These are phyloP conservation scores for Colletotrichum liaoningense DNA, from an alignment of 2,329 filamentous ascomycete species.

Conservation along the genomic window DNA sequence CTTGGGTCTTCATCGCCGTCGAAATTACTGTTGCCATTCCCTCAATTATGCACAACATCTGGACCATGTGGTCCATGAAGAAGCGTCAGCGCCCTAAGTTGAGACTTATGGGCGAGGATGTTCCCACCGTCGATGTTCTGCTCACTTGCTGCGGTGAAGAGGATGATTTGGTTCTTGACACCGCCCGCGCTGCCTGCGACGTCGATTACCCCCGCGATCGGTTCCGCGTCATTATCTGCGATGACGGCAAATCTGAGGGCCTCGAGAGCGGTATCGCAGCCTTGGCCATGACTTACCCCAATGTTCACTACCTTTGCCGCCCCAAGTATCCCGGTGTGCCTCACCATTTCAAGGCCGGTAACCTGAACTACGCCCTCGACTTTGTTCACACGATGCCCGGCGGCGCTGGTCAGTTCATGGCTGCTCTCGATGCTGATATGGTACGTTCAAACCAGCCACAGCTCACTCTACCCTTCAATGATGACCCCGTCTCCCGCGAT, in stretches of 20 bases:
- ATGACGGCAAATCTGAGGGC: conserved; percentile 61
- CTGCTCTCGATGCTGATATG: conserved; percentile 76
- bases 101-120: conserved; percentile 57
- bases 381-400: conserved; percentile 62
- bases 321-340: conserved; percentile 59
- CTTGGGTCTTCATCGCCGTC: conserved; percentile 68
- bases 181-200: conserved; percentile 64
- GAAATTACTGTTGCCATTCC: conserved; percentile 66
- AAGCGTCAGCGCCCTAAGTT: conserved; percentile 65
- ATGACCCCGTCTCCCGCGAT: conserved; percentile 16
- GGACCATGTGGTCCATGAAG: conserved; percentile 68
- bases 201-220: conserved; percentile 65
- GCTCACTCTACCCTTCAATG: neutral
- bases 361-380: conserved; percentile 70
- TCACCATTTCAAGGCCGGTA: conserved; percentile 73
- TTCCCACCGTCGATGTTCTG: conserved; percentile 67
- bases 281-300: conserved; percentile 54
- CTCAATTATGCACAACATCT: conserved; percentile 66
- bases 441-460: conserved; percentile 40
- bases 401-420: conserved; percentile 68
- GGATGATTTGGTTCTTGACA: conserved; percentile 66
- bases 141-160: conserved; percentile 70
- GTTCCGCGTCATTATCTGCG: conserved; percentile 66
- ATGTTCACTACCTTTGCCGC: conserved; percentile 65
- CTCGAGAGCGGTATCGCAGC: conserved; percentile 54